Evolutionary conservation across 257 asterid species (phyloP), one percentile per base, ranked within the genome.

Genomic region (Misopates orontium): DNA sequence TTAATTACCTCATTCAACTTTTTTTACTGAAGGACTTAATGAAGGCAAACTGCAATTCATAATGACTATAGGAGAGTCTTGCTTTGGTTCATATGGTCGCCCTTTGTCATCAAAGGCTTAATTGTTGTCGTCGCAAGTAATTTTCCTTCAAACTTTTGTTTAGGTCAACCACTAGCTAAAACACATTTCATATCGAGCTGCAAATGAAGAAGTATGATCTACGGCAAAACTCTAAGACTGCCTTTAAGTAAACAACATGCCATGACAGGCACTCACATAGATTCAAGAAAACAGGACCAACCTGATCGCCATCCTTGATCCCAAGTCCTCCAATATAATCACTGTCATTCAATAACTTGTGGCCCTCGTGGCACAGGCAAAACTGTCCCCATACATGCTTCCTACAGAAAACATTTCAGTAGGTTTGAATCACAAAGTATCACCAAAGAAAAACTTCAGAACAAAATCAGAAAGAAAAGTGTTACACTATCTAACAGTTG

Each of bases 231-330:
- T 56, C 22, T 50, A 5, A n/a, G 59, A 39, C 54, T 71, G 28
- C 61, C 14, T 25, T 31, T 60, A 28, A 45, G 23, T 47, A 17
- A 5, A 23, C 31, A 22, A 49, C 52, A 53, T 32, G 49, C 20
- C 40, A 20, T 20, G 12, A 24, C 57, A 55, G 60, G 47, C 14
- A 54, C 36, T n/a, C 22, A 8, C 18, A 57, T 56, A 48, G 39
- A 58, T 53, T 28, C 39, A 19, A 25, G 28, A 36, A 62, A 45
- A 31, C 32, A 71, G 5, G 61, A 74, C 82, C 56, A 79, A 90
- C 97, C 97, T 90, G 78, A 79, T 84, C 96, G 32, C 92, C 96
- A 69, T 87, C 96, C 83, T 77, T 76, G 69, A 90, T 84, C 76
- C 86, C 84, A 56, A 85, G 53, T 75, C 62, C 67, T 71, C 82